Base-by-base conservation (phyloP, 208 protist genomes). In the Leishmania mexicana region DNA sequence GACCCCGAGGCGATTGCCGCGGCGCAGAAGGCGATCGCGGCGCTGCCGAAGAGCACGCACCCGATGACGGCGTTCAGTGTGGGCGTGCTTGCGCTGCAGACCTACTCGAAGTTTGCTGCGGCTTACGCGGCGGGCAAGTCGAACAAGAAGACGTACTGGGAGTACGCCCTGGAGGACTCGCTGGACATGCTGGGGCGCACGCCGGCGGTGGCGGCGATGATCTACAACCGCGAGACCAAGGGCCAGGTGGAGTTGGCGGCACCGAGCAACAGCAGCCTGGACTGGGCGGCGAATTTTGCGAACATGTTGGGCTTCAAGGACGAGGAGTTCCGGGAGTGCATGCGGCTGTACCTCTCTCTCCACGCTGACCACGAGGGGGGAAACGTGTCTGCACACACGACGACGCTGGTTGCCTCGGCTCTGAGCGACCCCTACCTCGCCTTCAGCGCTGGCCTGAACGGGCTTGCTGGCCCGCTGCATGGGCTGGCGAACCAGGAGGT, bases 401-500 rank as follows among this genome's bases (percentile, higher is more conserved):
- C 96, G 64, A 97, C 98, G 80, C 93, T 99, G 42, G 99, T 99
- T 58, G 98, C 97, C 82, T 98, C 94, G 13, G 98, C 99, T 51
- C 96, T 99, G 19, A 99, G 97, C 67, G 99, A 99, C 90, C 98
- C 99, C 54, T 99, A 99, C 93, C 92, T 99, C 40, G 94, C 99
- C 73, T 95, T 99, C 81, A 76, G 89, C 76, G 98, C 98, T 28
- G 98, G 98, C 81, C 89, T 99, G 79, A 97, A 96, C 83, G 99
- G 98, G 81, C 94, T 99, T 15, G 99, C 99, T 60, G 99, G 99
- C 31, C 99, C 99, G 71, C 93, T 99, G 67, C 99, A 99, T 89
- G 99, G 99, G 76, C 92, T 99, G 38, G 98, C 98, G 76, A 99
- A 99, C 89, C 99, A 99, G 93, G 98, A 99, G 93, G 98, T 99